A percentile compares a stretch with the other conserved stretches of the same genome.
phyloP scores from a whole-genome alignment of 805 yeast species.

The Ogataea pignaliae region DNA sequence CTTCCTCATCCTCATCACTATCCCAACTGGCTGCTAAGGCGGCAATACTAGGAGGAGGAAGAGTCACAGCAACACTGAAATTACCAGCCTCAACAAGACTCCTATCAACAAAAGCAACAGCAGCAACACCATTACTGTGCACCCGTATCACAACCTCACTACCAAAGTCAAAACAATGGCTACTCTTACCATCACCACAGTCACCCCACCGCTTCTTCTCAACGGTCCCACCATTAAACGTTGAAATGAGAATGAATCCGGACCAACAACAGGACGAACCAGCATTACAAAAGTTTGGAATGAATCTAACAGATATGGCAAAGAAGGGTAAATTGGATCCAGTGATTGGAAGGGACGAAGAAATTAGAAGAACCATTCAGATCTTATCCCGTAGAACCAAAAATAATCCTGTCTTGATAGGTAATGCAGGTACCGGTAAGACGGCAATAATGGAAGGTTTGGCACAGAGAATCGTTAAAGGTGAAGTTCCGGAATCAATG shows the following conservation, averaged over 20 bases:
- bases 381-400: conserved; percentile 89
- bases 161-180: too few species aligned
- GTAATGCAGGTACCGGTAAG: conserved; percentile 97
- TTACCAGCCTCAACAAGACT: too few species aligned
- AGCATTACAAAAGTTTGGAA: conserved; percentile 80
- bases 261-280: conserved; percentile 48
- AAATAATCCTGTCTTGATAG: conserved; percentile 92
- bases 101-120: too few species aligned
- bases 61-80: too few species aligned
- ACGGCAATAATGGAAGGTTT: conserved; percentile 96
- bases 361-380: conserved; percentile 88
- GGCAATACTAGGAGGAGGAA: too few species aligned
- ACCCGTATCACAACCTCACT: too few species aligned
- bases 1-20: too few species aligned
- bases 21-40: too few species aligned
- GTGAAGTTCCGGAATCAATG: conserved; percentile 93
- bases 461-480: conserved; percentile 87
- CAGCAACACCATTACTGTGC: too few species aligned
- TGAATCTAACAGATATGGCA: conserved; percentile 83
- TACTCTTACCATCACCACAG: neutral
- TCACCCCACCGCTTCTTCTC: conserved; percentile 14
- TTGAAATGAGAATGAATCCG: conserved; percentile 31
- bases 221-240: conserved; percentile 1
- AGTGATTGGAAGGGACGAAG: conserved; percentile 95
- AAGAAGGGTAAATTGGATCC: conserved; percentile 90